phyloP scores from a whole-genome alignment of 1,139 yeast genomes.

The Yamadazyma kanchanaburiensis region DNA sequence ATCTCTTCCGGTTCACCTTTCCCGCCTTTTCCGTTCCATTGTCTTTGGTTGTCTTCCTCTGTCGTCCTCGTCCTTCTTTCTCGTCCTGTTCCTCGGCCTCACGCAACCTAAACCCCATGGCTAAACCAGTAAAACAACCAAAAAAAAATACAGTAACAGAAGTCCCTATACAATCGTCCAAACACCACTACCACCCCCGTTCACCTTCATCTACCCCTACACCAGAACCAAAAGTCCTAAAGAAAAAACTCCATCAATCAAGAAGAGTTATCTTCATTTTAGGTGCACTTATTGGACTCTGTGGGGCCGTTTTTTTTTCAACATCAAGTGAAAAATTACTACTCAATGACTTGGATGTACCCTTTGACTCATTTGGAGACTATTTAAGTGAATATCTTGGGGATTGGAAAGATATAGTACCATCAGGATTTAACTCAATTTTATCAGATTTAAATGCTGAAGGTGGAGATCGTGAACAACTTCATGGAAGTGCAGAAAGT shows the following conservation, averaged over 20 bases:
- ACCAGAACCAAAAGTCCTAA: constrained; percentile 12
- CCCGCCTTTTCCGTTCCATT: too few species aligned
- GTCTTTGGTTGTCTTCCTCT: too few species aligned
- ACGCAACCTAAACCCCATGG: too few species aligned
- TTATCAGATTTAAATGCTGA: constrained; percentile 50
- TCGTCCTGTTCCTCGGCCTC: too few species aligned
- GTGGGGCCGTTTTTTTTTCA: constrained; percentile 63
- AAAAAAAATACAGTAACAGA: constrained; percentile 1
- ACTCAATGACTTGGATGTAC: constrained; percentile 49
- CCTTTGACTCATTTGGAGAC: constrained; percentile 49
- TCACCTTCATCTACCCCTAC: too few species aligned
- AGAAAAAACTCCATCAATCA: constrained; percentile 32
- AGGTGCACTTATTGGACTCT: constrained; percentile 69
- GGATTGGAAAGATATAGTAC: constrained; percentile 67
- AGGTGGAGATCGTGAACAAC: constrained; percentile 24
- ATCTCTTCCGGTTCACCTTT: too few species aligned
- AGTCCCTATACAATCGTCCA: background rate
- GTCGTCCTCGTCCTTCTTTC: too few species aligned
- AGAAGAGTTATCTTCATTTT: constrained; percentile 47
- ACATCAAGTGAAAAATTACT: constrained; percentile 40
- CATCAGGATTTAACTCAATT: constrained; percentile 59
- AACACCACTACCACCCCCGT: too few species aligned
- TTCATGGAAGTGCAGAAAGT: constrained; percentile 65
- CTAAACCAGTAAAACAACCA: constrained; percentile 5
- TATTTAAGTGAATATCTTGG: constrained; percentile 39